These are phyloP conservation scores for Proteromonas lacertae DNA, from an alignment of 352 stramenopile genomes.

Conservation along the genomic window DNA sequence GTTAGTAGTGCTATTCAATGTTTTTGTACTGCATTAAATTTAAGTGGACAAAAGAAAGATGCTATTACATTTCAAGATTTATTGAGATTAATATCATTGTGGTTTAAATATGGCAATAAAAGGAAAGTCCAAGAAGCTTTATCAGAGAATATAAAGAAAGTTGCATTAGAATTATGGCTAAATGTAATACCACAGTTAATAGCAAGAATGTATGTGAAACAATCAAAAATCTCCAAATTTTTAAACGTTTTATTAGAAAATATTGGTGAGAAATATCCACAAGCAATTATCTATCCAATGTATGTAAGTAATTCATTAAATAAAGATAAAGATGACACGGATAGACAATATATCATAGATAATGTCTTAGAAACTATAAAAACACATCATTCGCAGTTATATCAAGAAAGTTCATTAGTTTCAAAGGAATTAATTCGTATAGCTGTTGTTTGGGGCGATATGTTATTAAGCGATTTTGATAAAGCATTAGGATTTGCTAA, in stretches of 20 bases:
- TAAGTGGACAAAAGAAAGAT: no score
- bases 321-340: slow-evolving; percentile 39
- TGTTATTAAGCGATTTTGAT: slow-evolving; percentile 87
- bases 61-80: slow-evolving; percentile 47
- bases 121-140: slow-evolving; percentile 16
- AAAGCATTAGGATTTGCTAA: slow-evolving; percentile 67
- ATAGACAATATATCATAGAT: slow-evolving; percentile 31
- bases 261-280: slow-evolving; percentile 58
- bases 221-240: slow-evolving; percentile 7
- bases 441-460: slow-evolving; percentile 87
- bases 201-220: slow-evolving; percentile 26
- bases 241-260: slow-evolving; percentile 15
- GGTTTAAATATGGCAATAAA: slow-evolving; percentile 71
- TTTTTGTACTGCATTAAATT: no score
- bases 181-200: slow-evolving; percentile 79
- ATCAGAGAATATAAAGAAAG: slow-evolving; percentile 35
- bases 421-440: slow-evolving; percentile 81
- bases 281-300: slow-evolving; percentile 40
- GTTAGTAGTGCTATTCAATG: no score
- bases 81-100: slow-evolving; percentile 79
- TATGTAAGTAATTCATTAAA: slow-evolving; percentile 63
- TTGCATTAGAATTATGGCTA: slow-evolving; percentile 85
- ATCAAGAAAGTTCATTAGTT: slow-evolving; percentile 77
- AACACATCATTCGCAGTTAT: slow-evolving; percentile 53
- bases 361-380: slow-evolving; percentile 74